A percentile compares a stretch with the other conserved stretches of the same genome.
Evolutionary conservation across 2,329 filamentous ascomycete species (phyloP).

Genomic region (Alternaria arborescens): DNA sequence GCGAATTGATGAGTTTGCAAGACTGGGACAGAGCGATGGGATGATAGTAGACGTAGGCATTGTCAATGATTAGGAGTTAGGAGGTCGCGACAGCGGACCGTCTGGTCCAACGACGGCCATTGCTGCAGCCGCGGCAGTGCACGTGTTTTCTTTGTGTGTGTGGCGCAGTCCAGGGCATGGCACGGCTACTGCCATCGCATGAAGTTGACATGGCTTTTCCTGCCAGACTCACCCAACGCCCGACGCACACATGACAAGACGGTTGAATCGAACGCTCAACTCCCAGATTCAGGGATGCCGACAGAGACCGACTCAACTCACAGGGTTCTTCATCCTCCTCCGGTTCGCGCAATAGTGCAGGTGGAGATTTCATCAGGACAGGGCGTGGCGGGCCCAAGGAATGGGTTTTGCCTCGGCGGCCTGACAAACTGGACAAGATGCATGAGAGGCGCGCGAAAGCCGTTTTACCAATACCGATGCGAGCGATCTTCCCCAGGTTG

Average conservation of each 20-base stretch:
- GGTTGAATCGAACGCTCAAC: neutral
- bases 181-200: neutral
- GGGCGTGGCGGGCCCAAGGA: constrained; percentile 7
- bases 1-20: neutral
- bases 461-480: constrained; percentile 11
- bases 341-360: constrained; percentile 11
- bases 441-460: constrained; percentile 8
- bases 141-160: constrained; percentile 2
- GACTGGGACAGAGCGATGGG: neutral
- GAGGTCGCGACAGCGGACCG: neutral
- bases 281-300: neutral
- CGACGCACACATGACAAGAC: constrained; percentile 5
- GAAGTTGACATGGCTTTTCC: neutral
- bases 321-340: constrained; percentile 6
- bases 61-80: neutral
- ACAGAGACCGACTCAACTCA: neutral
- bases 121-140: constrained; percentile 1
- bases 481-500: constrained; percentile 14
- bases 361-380: constrained; percentile 17
- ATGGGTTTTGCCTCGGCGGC: constrained; percentile 12
- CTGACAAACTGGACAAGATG: constrained; percentile 9
- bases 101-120: neutral
- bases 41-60: neutral
- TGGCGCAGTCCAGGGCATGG: constrained; percentile 1
- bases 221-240: neutral